Percentiles rank a stretch among this genome's conserved stretches.
Evolutionary conservation across 2,329 filamentous ascomycete genomes (phyloP).

Genomic region (Alternaria novae-zelandiae): DNA sequence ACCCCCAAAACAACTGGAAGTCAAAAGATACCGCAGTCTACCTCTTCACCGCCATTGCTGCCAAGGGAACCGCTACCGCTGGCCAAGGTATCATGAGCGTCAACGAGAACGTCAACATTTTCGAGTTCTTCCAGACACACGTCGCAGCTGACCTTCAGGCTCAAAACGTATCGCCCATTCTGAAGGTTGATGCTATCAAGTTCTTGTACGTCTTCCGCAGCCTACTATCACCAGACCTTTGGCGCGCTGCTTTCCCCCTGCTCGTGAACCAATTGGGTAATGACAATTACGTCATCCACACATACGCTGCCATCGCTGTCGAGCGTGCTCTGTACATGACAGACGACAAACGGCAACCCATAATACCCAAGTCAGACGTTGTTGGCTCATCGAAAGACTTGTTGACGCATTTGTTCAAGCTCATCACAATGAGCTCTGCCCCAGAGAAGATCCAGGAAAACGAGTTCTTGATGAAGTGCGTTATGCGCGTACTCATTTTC

Average conservation of each 20-base stretch:
- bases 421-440: constrained; percentile 83
- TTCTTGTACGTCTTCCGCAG: constrained; percentile 97
- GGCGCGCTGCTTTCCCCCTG: constrained; percentile 86
- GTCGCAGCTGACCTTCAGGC: constrained; percentile 86
- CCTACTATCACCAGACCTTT: constrained; percentile 89
- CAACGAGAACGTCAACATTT: constrained; percentile 80
- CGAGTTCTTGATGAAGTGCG: constrained; percentile 97
- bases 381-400: constrained; percentile 84
- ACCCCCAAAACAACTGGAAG: constrained; percentile 78
- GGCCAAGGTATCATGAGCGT: constrained; percentile 90
- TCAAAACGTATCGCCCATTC: constrained; percentile 76
- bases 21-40: constrained; percentile 98
- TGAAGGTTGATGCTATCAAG: constrained; percentile 98
- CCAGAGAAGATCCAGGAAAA: constrained; percentile 97
- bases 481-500: constrained; percentile 96
- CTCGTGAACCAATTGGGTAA: constrained; percentile 91
- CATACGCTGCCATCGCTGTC: constrained; percentile 95
- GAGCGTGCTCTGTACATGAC: constrained; percentile 88
- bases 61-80: constrained; percentile 85
- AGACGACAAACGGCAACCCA: constrained; percentile 74
- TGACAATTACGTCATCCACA: constrained; percentile 94
- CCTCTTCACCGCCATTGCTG: constrained; percentile 90
- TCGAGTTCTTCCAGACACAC: constrained; percentile 93
- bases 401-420: constrained; percentile 84
- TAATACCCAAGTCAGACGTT: constrained; percentile 82